Evolutionary conservation across 116 monocot genomes (phyloP).

Genomic region (Trichopus zeylanicus): DNA sequence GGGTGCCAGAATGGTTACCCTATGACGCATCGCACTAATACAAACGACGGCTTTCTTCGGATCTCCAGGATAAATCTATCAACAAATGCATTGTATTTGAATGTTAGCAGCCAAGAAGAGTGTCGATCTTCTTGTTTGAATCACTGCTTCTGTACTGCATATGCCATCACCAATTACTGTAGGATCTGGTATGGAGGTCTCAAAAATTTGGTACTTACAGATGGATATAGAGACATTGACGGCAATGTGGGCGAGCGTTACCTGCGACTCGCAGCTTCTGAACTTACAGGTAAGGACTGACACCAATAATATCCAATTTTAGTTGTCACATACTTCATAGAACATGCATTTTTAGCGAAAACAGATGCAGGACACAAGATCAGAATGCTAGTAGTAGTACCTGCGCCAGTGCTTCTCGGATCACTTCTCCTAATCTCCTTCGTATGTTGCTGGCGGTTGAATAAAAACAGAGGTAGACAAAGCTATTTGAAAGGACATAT

Average conservation of each 20-base stretch:
- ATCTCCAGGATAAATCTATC: constrained; percentile 9
- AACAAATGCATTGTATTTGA: not conserved
- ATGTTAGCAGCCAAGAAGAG: not conserved
- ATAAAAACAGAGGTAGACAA: not conserved
- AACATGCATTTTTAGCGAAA: not conserved
- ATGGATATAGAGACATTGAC: not conserved
- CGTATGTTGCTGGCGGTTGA: not conserved
- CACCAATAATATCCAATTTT: not conserved
- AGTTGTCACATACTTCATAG: not conserved
- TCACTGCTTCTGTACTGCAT: constrained; percentile 21
- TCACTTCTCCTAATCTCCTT: not conserved
- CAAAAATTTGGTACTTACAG: not conserved
- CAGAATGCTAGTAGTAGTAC: not conserved
- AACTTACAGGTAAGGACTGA: not conserved
- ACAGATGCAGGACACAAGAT: no score
- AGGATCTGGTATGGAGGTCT: constrained; percentile 17
- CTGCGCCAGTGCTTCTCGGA: not conserved
- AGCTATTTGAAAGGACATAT: not conserved
- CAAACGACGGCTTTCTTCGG: not conserved
- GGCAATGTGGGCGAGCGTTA: constrained; percentile 2
- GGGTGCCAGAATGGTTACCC: no score
- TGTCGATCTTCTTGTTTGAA: constrained; percentile 3
- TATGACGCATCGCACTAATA: no score
- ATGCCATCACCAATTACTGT: not conserved
- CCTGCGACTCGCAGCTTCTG: constrained; percentile 8